Conservation (phyloP, 148 eudicot genomes). For the Rheum nobile region DNA sequence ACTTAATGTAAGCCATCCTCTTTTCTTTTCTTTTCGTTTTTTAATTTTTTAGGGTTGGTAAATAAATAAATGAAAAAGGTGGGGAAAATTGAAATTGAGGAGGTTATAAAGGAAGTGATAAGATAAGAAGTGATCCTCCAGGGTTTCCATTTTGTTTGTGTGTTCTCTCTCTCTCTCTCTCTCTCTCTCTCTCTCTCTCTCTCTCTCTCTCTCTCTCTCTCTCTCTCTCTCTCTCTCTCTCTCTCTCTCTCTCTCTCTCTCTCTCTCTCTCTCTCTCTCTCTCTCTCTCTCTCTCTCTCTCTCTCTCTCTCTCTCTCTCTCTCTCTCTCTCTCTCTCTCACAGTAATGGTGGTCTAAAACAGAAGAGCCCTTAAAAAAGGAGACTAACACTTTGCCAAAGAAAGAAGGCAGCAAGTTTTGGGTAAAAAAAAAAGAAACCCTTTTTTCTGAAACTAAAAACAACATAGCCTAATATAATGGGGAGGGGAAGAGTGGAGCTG, state of each 20-base stretch:
- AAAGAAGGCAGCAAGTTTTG: slow-evolving; percentile 7
- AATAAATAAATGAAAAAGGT: background rate
- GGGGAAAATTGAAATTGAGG: background rate
- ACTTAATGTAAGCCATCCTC: background rate
- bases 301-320: background rate
- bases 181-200: background rate
- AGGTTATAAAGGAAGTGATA: slow-evolving; percentile 4
- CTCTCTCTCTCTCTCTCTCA: background rate
- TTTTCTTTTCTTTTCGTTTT: background rate
- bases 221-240: background rate
- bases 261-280: background rate
- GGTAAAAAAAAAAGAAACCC: background rate
- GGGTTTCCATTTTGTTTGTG: slow-evolving; percentile 7
- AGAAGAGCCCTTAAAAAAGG: background rate
- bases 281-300: background rate
- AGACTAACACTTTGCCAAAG: slow-evolving; percentile 7
- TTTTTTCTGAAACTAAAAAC: background rate
- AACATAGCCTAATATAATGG: background rate
- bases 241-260: background rate
- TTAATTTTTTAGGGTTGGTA: background rate
- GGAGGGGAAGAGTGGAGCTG: slow-evolving; percentile 12
- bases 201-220: background rate
- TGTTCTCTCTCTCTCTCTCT: background rate
- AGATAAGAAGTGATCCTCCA: background rate
- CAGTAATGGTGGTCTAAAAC: background rate